phyloP scores from a whole-genome alignment of 768 basidiomycete species.

The Hypholoma sublateritium region DNA sequence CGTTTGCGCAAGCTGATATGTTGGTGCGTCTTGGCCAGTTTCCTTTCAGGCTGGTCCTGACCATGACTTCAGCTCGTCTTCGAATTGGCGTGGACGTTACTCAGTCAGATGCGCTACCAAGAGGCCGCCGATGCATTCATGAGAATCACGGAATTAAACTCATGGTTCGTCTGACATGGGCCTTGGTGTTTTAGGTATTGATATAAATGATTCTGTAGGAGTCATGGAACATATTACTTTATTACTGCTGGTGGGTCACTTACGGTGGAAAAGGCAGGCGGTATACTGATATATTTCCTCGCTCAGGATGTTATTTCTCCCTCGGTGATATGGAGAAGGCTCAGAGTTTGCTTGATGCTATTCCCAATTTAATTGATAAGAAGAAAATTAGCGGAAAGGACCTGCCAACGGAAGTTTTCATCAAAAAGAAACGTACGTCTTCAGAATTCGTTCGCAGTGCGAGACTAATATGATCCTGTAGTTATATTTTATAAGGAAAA shows the following conservation, averaged over 20 bases:
- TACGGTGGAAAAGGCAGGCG: neutral
- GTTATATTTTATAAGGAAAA: constrained; percentile 78
- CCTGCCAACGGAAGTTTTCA: constrained; percentile 73
- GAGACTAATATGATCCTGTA: constrained; percentile 23
- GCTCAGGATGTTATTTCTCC: constrained; percentile 60
- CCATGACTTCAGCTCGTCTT: constrained; percentile 53
- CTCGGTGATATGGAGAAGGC: constrained; percentile 56
- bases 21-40: constrained; percentile 40
- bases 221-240: constrained; percentile 78
- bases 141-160: constrained; percentile 63
- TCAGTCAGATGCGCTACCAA: constrained; percentile 61
- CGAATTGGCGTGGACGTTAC: constrained; percentile 76
- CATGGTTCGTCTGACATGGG: constrained; percentile 45
- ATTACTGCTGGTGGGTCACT: constrained; percentile 59
- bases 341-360: constrained; percentile 56
- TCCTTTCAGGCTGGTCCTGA: neutral
- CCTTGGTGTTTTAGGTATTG: neutral
- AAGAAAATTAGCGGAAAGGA: constrained; percentile 66
- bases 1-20: constrained; percentile 73
- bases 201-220: constrained; percentile 39
- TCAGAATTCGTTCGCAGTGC: neutral
- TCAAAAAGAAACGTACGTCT: constrained; percentile 69
- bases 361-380: constrained; percentile 60
- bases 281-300: neutral
- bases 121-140: constrained; percentile 71